Evolutionary conservation across 129 eudicot species (phyloP).

Genomic region (Glebionis coronaria): DNA sequence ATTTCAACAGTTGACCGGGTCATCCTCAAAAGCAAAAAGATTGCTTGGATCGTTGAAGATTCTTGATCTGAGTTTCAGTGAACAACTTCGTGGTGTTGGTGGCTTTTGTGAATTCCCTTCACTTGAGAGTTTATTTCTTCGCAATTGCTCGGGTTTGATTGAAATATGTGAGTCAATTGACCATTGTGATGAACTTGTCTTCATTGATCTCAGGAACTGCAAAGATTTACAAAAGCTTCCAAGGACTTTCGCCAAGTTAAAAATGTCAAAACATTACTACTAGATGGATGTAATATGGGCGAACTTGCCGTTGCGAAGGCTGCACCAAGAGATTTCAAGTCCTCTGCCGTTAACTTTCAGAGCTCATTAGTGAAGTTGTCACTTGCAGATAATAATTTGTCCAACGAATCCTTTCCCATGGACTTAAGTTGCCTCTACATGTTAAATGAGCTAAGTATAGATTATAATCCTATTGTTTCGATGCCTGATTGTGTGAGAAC

Average conservation of each 20-base stretch:
- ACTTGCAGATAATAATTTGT: neutral
- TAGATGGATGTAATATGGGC: neutral
- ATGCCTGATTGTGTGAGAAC: conserved; percentile 12
- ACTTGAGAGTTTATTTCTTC: neutral
- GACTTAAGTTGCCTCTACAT: conserved; percentile 8
- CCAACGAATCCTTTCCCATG: conserved; percentile 1
- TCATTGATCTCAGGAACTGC: neutral
- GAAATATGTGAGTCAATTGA: neutral
- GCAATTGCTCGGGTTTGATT: neutral
- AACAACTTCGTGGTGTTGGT: neutral
- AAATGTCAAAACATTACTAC: neutral
- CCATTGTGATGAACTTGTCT: neutral
- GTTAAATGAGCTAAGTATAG: conserved; percentile 1
- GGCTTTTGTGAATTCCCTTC: neutral
- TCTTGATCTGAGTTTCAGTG: neutral
- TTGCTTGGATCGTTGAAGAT: neutral
- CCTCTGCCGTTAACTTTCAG: neutral
- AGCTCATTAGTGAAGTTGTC: neutral
- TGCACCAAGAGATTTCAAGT: neutral
- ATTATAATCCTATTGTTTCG: conserved; percentile 6
- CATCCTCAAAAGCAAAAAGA: too few species aligned
- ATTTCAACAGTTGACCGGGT: neutral
- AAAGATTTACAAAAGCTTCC: neutral
- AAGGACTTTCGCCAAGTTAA: neutral
- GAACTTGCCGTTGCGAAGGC: neutral